Evolutionary conservation across 129 eudicot genomes (phyloP).

Genomic region (Gnaphalium uliginosum): DNA sequence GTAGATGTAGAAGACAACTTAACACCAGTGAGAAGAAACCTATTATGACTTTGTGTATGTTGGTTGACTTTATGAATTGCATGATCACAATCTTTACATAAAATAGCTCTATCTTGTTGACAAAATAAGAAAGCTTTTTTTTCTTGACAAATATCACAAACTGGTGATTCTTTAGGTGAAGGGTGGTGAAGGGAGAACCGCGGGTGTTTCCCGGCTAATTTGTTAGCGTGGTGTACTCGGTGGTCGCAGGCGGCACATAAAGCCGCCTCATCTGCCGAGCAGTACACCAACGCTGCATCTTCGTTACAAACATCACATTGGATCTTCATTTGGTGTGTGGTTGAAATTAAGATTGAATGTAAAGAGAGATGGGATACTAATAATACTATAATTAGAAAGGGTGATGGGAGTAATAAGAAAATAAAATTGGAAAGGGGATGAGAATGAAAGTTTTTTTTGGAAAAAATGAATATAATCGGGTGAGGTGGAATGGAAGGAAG

Average conservation of each 20-base stretch:
- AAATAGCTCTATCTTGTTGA: slow-evolving; percentile 73
- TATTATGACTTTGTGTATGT: slow-evolving; percentile 56
- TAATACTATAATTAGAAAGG: slow-evolving; percentile 27
- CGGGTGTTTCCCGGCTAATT: slow-evolving; percentile 89
- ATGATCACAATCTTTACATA: slow-evolving; percentile 70
- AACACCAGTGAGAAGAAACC: slow-evolving; percentile 77
- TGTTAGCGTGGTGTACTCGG: slow-evolving; percentile 94
- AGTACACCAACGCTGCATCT: slow-evolving; percentile 63
- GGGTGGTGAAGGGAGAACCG: slow-evolving; percentile 84
- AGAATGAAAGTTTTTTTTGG: not conserved
- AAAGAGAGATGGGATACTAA: slow-evolving; percentile 15
- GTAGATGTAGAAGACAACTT: slow-evolving; percentile 55
- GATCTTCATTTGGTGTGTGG: slow-evolving; percentile 61
- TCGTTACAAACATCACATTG: slow-evolving; percentile 85
- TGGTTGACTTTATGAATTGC: slow-evolving; percentile 73
- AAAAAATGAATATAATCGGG: no score
- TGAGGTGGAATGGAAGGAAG: not conserved
- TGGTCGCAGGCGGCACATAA: slow-evolving; percentile 81
- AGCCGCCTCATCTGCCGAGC: slow-evolving; percentile 86
- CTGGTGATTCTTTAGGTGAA: slow-evolving; percentile 45
- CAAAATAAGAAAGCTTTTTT: slow-evolving; percentile 72
- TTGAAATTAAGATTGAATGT: slow-evolving; percentile 11
- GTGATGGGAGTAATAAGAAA: not conserved
- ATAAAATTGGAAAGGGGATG: not conserved
- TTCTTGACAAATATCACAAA: slow-evolving; percentile 78